A percentile compares a stretch with the other conserved stretches of the same genome.
These are phyloP conservation scores for Withania somnifera DNA, from an alignment of 305 asterid genomes.

Conservation along the genomic window DNA sequence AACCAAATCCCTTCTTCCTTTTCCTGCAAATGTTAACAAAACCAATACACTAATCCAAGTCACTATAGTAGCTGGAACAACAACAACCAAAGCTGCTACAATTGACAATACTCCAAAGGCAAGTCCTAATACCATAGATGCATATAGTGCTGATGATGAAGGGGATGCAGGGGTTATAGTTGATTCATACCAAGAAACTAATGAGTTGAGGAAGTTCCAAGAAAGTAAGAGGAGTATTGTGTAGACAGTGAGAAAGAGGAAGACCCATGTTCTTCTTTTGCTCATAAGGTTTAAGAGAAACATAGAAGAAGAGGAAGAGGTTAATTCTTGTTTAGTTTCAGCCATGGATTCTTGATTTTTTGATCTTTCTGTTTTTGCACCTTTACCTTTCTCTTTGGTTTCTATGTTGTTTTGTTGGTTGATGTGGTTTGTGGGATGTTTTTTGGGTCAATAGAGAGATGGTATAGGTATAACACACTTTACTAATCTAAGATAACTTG, in stretches of 20 bases:
- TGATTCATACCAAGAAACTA: slow-evolving; percentile 52
- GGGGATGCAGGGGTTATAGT: slow-evolving; percentile 6
- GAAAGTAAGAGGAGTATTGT: slow-evolving; percentile 53
- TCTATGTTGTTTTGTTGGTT: not conserved
- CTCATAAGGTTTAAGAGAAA: slow-evolving; percentile 43
- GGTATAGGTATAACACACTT: not conserved
- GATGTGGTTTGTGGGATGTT: not conserved
- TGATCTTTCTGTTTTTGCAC: not conserved
- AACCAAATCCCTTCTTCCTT: slow-evolving; percentile 56
- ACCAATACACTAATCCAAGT: slow-evolving; percentile 85
- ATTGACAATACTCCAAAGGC: slow-evolving; percentile 69
- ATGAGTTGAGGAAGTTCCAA: slow-evolving; percentile 67
- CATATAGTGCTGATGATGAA: slow-evolving; percentile 39
- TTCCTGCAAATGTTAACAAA: slow-evolving; percentile 66
- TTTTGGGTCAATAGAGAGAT: not conserved
- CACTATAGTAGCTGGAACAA: slow-evolving; percentile 73
- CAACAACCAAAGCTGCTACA: slow-evolving; percentile 84
- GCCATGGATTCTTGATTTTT: slow-evolving; percentile 9
- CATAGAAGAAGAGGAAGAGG: slow-evolving; percentile 8
- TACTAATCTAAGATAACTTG: no score
- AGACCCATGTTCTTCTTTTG: slow-evolving; percentile 77
- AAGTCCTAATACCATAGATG: slow-evolving; percentile 42
- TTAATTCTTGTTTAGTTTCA: not conserved
- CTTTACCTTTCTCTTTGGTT: not conserved
- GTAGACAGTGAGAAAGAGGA: slow-evolving; percentile 61